phyloP scores from a whole-genome alignment of 768 basidiomycete species.

The Steccherinum ochraceum region DNA sequence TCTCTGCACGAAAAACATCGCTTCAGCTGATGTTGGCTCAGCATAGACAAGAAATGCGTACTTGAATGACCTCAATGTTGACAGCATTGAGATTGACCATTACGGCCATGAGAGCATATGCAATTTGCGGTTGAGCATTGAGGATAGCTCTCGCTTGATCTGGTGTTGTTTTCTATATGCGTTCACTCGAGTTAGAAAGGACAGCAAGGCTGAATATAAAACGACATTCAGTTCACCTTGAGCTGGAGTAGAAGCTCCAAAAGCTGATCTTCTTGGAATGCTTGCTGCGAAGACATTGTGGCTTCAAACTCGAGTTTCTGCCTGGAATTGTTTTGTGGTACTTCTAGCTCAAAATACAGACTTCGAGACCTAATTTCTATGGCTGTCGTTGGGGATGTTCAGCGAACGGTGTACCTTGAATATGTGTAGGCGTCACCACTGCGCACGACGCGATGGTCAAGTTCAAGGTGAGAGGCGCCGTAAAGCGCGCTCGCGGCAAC shows the following conservation, averaged over 20 bases:
- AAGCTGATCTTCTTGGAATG: constrained; percentile 56
- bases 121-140: constrained; percentile 67
- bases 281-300: constrained; percentile 10
- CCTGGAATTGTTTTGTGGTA: constrained; percentile 18
- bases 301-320: constrained; percentile 2
- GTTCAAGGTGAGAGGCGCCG: too few species aligned
- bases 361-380: too few species aligned
- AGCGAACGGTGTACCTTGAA: too few species aligned
- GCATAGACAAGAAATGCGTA: too few species aligned
- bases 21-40: neutral
- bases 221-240: constrained; percentile 34
- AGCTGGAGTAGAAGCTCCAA: constrained; percentile 72
- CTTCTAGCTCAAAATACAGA: constrained; percentile 31
- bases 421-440: too few species aligned
- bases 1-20: constrained; percentile 41
- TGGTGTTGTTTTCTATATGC: constrained; percentile 63
- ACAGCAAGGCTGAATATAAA: neutral
- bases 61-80: constrained; percentile 72
- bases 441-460: too few species aligned
- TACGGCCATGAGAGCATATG: constrained; percentile 68
- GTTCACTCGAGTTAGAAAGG: neutral
- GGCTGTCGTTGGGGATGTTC: too few species aligned
- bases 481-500: too few species aligned
- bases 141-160: constrained; percentile 63
- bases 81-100: constrained; percentile 77